Evolutionary conservation across 2,329 filamentous ascomycete species (phyloP).

Genomic region (Penicillium sp.): DNA sequence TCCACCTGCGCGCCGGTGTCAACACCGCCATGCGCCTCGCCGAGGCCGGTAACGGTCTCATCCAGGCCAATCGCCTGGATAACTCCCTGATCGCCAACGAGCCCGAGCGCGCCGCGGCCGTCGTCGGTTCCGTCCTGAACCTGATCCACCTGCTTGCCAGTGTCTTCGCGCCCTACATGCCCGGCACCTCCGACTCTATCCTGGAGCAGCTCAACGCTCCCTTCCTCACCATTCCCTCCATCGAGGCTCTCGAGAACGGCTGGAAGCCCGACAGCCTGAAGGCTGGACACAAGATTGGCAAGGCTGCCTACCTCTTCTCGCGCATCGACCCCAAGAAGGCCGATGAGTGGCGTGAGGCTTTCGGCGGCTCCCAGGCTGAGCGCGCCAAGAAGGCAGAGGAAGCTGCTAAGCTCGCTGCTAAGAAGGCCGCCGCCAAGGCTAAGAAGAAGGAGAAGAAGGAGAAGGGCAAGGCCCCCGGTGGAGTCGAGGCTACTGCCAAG

Average conservation of each 20-base stretch:
- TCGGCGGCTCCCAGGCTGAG: conserved; percentile 69
- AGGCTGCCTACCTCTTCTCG: conserved; percentile 80
- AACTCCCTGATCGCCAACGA: conserved; percentile 66
- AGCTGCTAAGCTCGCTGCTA: conserved; percentile 49
- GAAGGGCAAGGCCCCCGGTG: conserved; percentile 41
- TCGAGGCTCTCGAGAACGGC: conserved; percentile 57
- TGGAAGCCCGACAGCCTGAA: conserved; percentile 68
- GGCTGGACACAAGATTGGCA: conserved; percentile 80
- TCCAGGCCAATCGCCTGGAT: conserved; percentile 67
- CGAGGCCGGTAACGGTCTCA: conserved; percentile 64
- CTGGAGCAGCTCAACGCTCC: conserved; percentile 73
- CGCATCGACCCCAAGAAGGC: conserved; percentile 82
- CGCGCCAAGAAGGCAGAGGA: conserved; percentile 71
- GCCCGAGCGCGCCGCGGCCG: conserved; percentile 64
- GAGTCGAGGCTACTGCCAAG: conserved; percentile 47
- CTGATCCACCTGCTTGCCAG: conserved; percentile 81
- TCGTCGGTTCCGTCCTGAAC: conserved; percentile 81
- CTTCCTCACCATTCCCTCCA: conserved; percentile 64
- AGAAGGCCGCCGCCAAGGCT: conserved; percentile 47
- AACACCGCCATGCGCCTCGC: conserved; percentile 62
- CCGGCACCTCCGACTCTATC: conserved; percentile 76
- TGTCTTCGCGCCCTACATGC: conserved; percentile 83
- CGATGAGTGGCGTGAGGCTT: conserved; percentile 80
- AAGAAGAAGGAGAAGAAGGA: conserved; percentile 45
- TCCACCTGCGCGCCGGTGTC: conserved; percentile 64